Percentiles rank a stretch among this genome's conserved stretches.
These are phyloP conservation scores for Brassica cretica DNA, from an alignment of 345 rosid species.

Conservation along the genomic window DNA sequence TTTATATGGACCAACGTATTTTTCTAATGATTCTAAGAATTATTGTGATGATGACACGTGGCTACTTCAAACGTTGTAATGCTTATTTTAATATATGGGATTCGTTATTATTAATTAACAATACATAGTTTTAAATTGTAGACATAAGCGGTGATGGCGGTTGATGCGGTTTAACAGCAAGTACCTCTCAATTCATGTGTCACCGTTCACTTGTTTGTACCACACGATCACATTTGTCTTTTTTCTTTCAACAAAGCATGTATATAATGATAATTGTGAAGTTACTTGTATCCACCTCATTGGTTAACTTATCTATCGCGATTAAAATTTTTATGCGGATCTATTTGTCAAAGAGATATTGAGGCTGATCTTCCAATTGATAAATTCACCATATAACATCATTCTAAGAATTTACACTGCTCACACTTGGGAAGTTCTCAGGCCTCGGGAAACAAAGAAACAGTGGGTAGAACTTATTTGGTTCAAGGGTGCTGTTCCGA, in stretches of 20 bases:
- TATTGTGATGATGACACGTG: no score
- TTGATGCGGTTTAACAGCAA: conserved; percentile 4
- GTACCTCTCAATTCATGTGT: conserved; percentile 14
- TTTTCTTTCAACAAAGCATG: not conserved
- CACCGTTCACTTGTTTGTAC: not conserved
- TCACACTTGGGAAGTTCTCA: no score
- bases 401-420: not conserved
- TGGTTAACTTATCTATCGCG: not conserved
- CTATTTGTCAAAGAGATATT: not conserved
- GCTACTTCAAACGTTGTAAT: no score
- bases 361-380: not conserved
- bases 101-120: not conserved
- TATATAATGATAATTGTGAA: not conserved
- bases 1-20: no score
- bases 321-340: not conserved
- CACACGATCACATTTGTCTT: not conserved
- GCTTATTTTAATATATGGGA: no score
- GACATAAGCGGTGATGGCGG: conserved; percentile 7
- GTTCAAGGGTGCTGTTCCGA: no score
- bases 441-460: no score
- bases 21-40: no score
- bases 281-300: not conserved
- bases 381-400: not conserved
- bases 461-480: no score
- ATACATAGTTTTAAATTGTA: not conserved